Conservation (phyloP, 257 asterid species). For the Jacaranda copaia region DNA sequence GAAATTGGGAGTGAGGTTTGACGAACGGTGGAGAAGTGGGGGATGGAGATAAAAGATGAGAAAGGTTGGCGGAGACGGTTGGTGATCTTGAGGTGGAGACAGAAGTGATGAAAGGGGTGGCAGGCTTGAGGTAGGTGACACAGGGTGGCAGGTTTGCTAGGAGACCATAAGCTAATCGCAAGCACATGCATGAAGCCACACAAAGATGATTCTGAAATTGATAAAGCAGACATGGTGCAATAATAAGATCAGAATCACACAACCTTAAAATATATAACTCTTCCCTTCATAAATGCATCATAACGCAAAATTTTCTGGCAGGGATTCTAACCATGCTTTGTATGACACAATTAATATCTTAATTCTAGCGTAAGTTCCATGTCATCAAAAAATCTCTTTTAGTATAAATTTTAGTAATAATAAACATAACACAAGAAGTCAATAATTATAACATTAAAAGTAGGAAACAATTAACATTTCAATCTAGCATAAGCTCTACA, state of each 20-base stretch:
- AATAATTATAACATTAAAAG: slow-evolving; percentile 14
- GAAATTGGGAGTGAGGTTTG: background rate
- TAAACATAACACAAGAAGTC: slow-evolving; percentile 7
- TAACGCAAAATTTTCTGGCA: slow-evolving; percentile 2
- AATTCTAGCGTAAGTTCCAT: slow-evolving; percentile 2
- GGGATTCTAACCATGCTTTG: background rate
- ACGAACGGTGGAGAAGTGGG: background rate
- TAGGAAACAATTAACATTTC: slow-evolving; percentile 5
- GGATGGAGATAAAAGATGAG: background rate
- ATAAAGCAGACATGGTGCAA: background rate
- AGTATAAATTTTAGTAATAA: background rate
- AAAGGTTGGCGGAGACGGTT: background rate
- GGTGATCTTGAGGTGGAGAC: background rate
- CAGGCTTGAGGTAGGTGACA: slow-evolving; percentile 19
- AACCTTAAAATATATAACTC: slow-evolving; percentile 6
- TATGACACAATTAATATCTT: background rate
- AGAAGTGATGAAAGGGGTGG: background rate
- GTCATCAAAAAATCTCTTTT: slow-evolving; percentile 6
- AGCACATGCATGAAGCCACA: too few species aligned
- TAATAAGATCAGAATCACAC: background rate
- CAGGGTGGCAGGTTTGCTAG: background rate
- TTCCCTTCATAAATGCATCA: slow-evolving; percentile 7
- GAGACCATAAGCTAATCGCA: too few species aligned
- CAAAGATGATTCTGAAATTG: slow-evolving; percentile 1
- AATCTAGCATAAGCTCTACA: slow-evolving; percentile 9